Percentiles rank a stretch among this genome's conserved stretches.
Conservation (phyloP, 164 flowering plant genomes). For the Berberis thunbergii region DNA sequence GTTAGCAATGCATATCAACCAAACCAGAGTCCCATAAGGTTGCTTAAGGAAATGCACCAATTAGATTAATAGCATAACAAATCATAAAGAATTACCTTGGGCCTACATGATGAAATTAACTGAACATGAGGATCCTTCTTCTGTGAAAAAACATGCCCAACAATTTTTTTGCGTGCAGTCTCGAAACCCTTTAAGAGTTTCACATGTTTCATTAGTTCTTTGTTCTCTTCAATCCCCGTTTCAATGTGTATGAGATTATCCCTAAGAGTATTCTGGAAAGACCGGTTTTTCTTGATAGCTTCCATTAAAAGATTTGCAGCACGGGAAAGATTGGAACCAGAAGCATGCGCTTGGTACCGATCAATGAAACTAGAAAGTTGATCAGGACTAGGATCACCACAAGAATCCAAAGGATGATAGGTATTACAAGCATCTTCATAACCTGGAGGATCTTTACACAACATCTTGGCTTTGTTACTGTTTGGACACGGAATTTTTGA, state of each 20-base stretch:
- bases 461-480: constrained; percentile 18
- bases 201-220: constrained; percentile 43
- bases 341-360: constrained; percentile 24
- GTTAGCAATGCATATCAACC: too few species aligned
- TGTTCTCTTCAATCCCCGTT: constrained; percentile 69
- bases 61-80: not conserved
- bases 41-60: not conserved
- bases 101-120: constrained; percentile 48
- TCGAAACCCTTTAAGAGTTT: constrained; percentile 67
- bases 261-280: constrained; percentile 61
- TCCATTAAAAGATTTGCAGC: constrained; percentile 54
- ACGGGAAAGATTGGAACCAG: constrained; percentile 55
- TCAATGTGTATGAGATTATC: constrained; percentile 60
- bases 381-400: constrained; percentile 6
- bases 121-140: constrained; percentile 60
- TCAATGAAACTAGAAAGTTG: constrained; percentile 21
- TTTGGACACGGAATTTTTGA: constrained; percentile 21
- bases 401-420: constrained; percentile 12
- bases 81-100: constrained; percentile 2
- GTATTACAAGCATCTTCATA: constrained; percentile 24
- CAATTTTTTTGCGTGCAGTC: constrained; percentile 43
- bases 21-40: not conserved
- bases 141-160: constrained; percentile 45
- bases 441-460: constrained; percentile 29
- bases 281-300: constrained; percentile 83